Evolutionary conservation across 2,329 filamentous ascomycete genomes (phyloP), one percentile per base, ranked within the genome.

Genomic region (Penicillium sp.): DNA sequence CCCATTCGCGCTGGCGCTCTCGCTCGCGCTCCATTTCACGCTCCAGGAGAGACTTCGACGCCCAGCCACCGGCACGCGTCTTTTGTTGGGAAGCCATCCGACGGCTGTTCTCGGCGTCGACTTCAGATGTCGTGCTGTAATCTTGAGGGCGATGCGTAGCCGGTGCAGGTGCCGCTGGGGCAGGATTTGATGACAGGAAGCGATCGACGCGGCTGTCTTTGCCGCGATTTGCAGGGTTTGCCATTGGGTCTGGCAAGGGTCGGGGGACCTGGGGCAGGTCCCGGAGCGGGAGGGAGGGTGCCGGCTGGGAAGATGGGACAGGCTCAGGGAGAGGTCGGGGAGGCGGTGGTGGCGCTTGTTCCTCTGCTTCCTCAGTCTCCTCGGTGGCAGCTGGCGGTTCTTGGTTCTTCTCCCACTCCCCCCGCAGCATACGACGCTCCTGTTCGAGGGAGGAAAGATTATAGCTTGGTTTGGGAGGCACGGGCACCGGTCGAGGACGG

Each of bases 21-120:
- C 78, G 72, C 54, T 82, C 79, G 13, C 76, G 74, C 55, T 82
- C 78, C 79, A 81, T 82, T 48, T 82, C 79, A 6, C 77, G 73
- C 53, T 81, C 77, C 3, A 82, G 67, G 1, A 82, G 67, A 2
- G 75, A 78, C 53, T 78, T 80, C n/a, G 70, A 73, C 0, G 76
- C 76, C 76, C 75, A 79, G 2, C 74, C 75, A 13, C 71, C 73
- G 9, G 75, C 75, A 45, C 74, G 74, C 18, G 77, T 80, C 53
- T 74, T 75, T 34, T 71, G 60, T 45, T 79, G 76, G 0, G 75
- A 70, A 1, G 71, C 71, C 2, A 68, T 47, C 11, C 77, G 74
- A 11, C 75, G 71, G 32, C 68, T 68, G 44, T 77, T 74, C 49
- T 79, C 75, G 8, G 65, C 67, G 30, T 75, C 71, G 37, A 75